Evolutionary conservation across 371 early-diverging fungal species (phyloP).

Genomic region (Smittium culicis): DNA sequence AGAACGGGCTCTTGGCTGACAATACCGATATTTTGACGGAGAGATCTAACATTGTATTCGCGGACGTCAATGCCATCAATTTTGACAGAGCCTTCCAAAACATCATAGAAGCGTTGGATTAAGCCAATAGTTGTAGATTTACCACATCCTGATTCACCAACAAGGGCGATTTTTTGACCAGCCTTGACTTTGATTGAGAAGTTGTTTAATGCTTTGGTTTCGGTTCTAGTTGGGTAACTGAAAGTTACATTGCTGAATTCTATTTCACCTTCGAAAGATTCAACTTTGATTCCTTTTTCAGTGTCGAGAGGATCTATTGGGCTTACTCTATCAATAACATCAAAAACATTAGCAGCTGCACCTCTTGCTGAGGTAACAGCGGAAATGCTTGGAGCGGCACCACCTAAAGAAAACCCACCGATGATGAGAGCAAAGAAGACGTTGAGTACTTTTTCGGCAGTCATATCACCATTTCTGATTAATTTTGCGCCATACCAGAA

Average conservation of each 20-base stretch:
- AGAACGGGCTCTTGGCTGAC: constrained; percentile 79
- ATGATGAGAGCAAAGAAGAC: constrained; percentile 41
- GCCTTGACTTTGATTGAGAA: constrained; percentile 47
- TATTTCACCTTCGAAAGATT: constrained; percentile 38
- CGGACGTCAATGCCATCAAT: constrained; percentile 83
- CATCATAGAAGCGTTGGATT: constrained; percentile 78
- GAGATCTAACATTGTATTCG: constrained; percentile 43
- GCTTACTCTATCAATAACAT: constrained; percentile 55
- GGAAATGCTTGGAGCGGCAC: constrained; percentile 39
- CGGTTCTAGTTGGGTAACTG: constrained; percentile 54
- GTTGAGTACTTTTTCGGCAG: constrained; percentile 31
- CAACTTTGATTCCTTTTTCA: constrained; percentile 37
- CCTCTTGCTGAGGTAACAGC: constrained; percentile 61
- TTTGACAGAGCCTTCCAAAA: constrained; percentile 56
- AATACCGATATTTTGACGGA: constrained; percentile 63
- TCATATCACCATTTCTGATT: constrained; percentile 32
- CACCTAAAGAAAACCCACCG: constrained; percentile 39
- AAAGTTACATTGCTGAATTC: constrained; percentile 36
- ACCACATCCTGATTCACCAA: constrained; percentile 74
- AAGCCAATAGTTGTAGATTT: constrained; percentile 84
- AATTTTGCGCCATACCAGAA: constrained; percentile 48
- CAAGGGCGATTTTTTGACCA: constrained; percentile 60
- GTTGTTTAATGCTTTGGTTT: constrained; percentile 45
- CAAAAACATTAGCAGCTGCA: constrained; percentile 62
- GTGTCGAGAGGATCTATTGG: constrained; percentile 41